phyloP scores from a whole-genome alignment of 2,329 filamentous ascomycete species.

The Clonostachys sp. region DNA sequence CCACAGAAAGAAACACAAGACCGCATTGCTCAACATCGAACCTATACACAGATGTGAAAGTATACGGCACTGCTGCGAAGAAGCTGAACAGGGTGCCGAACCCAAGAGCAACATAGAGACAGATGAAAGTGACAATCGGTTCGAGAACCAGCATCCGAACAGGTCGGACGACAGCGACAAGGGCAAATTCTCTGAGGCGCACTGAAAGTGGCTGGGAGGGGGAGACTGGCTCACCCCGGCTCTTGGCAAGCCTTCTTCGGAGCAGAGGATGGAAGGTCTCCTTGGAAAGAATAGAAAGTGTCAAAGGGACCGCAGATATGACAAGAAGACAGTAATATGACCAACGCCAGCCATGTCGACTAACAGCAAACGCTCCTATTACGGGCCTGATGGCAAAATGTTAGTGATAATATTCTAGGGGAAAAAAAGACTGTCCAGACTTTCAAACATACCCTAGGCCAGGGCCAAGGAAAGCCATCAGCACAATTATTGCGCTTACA shows the following conservation, averaged over 20 bases:
- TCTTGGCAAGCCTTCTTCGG: constrained; percentile 27
- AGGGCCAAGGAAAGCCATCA: constrained; percentile 49
- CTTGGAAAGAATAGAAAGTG: constrained; percentile 31
- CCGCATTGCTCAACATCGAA: constrained; percentile 36
- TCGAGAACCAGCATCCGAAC: constrained; percentile 56
- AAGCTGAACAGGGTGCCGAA: constrained; percentile 50
- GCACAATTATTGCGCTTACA: constrained; percentile 37
- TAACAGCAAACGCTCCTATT: constrained; percentile 40
- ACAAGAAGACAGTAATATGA: constrained; percentile 42
- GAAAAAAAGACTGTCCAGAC: too few relatives aligned
- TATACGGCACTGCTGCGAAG: constrained; percentile 45
- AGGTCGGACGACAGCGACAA: constrained; percentile 41
- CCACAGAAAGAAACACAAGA: constrained; percentile 38
- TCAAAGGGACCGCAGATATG: constrained; percentile 18
- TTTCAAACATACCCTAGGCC: constrained; percentile 30
- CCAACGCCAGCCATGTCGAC: constrained; percentile 46
- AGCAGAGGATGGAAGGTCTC: constrained; percentile 55
- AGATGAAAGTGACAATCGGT: constrained; percentile 55
- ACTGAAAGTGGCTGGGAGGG: constrained; percentile 11
- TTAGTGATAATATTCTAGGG: too few relatives aligned
- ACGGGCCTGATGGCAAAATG: constrained; percentile 26
- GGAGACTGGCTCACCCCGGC: constrained; percentile 20
- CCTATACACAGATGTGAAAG: constrained; percentile 36
- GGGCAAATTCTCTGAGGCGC: constrained; percentile 25
- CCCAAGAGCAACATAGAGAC: constrained; percentile 42